phyloP scores from a whole-genome alignment of 2,329 filamentous ascomycete species.

The Knufia petricola region DNA sequence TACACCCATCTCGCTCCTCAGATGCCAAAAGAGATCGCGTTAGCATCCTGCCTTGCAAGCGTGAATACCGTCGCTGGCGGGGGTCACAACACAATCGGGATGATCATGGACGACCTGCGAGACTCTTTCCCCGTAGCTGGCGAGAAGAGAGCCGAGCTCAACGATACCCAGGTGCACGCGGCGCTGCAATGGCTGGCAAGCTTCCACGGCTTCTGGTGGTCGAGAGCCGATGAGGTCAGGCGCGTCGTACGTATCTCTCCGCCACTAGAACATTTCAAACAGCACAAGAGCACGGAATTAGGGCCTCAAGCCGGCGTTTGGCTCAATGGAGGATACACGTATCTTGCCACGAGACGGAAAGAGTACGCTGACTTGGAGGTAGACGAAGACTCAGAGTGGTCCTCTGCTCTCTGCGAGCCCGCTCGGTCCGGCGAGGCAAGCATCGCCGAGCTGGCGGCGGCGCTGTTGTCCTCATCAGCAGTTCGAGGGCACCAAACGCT shows the following conservation, averaged over 20 bases:
- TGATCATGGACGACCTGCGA: conserved; percentile 49
- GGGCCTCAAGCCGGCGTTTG: conserved; percentile 36
- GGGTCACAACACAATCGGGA: conserved; percentile 39
- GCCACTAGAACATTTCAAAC: conserved; percentile 44
- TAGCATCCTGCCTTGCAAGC: conserved; percentile 44
- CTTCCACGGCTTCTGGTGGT: conserved; percentile 51
- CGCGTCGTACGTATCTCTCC: conserved; percentile 39
- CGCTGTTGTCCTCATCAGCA: conserved; percentile 33
- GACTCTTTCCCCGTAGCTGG: conserved; percentile 46
- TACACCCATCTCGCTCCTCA: conserved; percentile 48
- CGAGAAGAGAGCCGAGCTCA: conserved; percentile 43
- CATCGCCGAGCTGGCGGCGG: conserved; percentile 45
- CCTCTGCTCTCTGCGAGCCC: conserved; percentile 36
- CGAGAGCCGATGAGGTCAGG: conserved; percentile 19
- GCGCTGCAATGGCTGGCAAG: conserved; percentile 53
- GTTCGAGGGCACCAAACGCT: conserved; percentile 41
- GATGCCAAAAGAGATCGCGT: conserved; percentile 36
- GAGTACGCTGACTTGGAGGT: conserved; percentile 45
- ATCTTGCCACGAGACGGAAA: conserved; percentile 51
- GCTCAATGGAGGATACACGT: conserved; percentile 61
- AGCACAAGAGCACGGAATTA: conserved; percentile 23
- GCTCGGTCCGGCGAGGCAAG: conserved; percentile 25
- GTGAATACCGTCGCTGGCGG: conserved; percentile 25
- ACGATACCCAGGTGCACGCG: conserved; percentile 39
- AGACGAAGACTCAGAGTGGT: conserved; percentile 48